Percentiles rank a stretch among this genome's conserved stretches.
These are phyloP conservation scores for Carex kokanica DNA, from an alignment of 176 grass and related monocot genomes.

Conservation along the genomic window DNA sequence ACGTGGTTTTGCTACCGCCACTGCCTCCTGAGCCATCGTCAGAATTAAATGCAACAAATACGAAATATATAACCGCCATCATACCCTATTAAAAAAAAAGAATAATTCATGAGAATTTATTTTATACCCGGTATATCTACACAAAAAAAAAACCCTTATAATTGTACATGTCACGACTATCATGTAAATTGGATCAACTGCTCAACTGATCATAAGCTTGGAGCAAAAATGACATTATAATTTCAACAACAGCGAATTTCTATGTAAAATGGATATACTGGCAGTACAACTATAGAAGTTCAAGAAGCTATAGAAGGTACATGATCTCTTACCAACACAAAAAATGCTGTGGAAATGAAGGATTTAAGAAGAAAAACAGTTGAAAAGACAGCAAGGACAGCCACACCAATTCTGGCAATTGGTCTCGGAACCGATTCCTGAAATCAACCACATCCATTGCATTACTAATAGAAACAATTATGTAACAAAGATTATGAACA, in stretches of 20 bases:
- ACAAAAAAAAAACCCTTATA: not conserved
- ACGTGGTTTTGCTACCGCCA: slow-evolving; percentile 8
- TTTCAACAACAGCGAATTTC: not conserved
- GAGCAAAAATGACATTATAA: not conserved
- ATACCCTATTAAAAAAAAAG: slow-evolving; percentile 40
- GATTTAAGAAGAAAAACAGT: slow-evolving; percentile 76
- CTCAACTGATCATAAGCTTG: not conserved
- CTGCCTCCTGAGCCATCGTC: slow-evolving; percentile 45
- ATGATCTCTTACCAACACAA: slow-evolving; percentile 9
- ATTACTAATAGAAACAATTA: not conserved
- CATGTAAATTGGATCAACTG: not conserved
- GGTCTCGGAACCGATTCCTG: slow-evolving; percentile 82
- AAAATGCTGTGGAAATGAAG: slow-evolving; percentile 67
- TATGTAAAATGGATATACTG: not conserved
- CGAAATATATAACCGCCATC: slow-evolving; percentile 89
- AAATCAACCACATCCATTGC: slow-evolving; percentile 16
- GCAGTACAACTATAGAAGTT: not conserved
- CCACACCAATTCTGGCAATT: slow-evolving; percentile 67
- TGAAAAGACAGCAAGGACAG: slow-evolving; percentile 30
- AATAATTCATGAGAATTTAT: not conserved
- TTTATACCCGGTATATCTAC: not conserved
- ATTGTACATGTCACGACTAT: not conserved
- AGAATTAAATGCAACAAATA: slow-evolving; percentile 66
- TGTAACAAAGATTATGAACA: not conserved
- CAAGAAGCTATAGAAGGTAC: not conserved